Evolutionary conservation across 306 rosid species (phyloP).

Genomic region (Oxytropis ochrocephala): DNA sequence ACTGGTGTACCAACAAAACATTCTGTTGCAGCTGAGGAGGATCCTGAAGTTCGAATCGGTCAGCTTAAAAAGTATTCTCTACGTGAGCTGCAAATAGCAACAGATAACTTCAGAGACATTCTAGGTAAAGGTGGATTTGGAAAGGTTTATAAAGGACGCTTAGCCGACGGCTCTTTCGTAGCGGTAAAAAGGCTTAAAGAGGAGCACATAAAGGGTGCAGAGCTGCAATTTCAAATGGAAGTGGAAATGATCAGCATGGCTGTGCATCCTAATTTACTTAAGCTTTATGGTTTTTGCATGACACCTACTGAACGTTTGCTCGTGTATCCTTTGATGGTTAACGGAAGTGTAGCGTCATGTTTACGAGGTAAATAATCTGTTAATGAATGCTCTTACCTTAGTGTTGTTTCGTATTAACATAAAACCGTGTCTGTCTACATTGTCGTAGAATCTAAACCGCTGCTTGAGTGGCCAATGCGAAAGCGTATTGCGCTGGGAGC

Average conservation of each 20-base stretch:
- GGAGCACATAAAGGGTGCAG: constrained; percentile 82
- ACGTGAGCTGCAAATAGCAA: constrained; percentile 86
- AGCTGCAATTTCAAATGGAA: constrained; percentile 87
- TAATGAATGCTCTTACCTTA: not conserved
- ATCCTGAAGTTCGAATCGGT: constrained; percentile 89
- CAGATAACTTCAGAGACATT: constrained; percentile 67
- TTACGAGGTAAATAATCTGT: too few relatives aligned
- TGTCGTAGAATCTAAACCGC: constrained; percentile 40
- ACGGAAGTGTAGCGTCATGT: constrained; percentile 94
- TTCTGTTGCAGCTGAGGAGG: constrained; percentile 71
- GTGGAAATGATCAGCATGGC: constrained; percentile 96
- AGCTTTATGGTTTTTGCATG: constrained; percentile 84
- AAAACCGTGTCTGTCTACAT: not conserved
- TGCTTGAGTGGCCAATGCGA: constrained; percentile 67
- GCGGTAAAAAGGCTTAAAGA: constrained; percentile 93
- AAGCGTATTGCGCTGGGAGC: constrained; percentile 66
- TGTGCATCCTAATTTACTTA: constrained; percentile 88
- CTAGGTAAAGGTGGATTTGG: constrained; percentile 95
- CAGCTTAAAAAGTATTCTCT: constrained; percentile 88
- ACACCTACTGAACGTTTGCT: constrained; percentile 91
- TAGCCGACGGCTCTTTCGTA: constrained; percentile 73
- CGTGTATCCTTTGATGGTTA: constrained; percentile 81
- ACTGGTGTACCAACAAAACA: not conserved
- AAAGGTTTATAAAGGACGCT: constrained; percentile 84
- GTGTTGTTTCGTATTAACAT: not conserved